Evolutionary conservation across 805 yeast genomes (phyloP), one percentile per base, ranked within the genome.

Genomic region (Kazachstania kunashirensis): DNA sequence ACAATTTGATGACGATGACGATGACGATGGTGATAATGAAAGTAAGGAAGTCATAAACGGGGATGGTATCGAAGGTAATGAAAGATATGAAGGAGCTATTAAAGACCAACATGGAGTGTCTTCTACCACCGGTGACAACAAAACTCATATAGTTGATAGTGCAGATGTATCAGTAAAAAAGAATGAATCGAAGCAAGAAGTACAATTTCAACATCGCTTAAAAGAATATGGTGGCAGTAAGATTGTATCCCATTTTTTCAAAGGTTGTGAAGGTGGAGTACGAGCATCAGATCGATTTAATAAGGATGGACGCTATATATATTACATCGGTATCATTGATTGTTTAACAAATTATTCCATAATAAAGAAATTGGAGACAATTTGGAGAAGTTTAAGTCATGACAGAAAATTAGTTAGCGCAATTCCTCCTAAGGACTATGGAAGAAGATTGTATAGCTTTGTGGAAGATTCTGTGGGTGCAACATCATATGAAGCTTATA

Each of bases 301-400:
- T 52, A 68, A 73, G 32, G 83, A 84, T 17, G 52, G 73, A 24
- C 67, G 74, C 21, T 73, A 79, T 37, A 73, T 89, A 6, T 92
- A 92, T 61, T 92, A 88, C 52, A 63, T 92, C 49, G 98, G 98
- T 7, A 79, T 92, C 26, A 92, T 92, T 45, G 98, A 92, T 55
- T 89, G 95, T 60, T 66, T 92, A 47, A 92, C 98, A 0, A 75
- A 75, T 44, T 84, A 84, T 49, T 76, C 83, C 0, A 59, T 79
- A 16, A 63, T 76, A 46, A 92, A 92, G 56, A 71, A 73, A 44
- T 57, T 86, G 31, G 98, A 92, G 54, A 88, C 45, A 10, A 27
- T 92, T 49, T 97, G 98, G 77, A 73, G 95, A 55, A 70, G 83
- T 12, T 49, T 92, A 18, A 71, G 73, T 25, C 83, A 84, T 52